These are phyloP conservation scores for Sporothrix phasma DNA, from an alignment of 2,329 filamentous ascomycete species.

Conservation along the genomic window DNA sequence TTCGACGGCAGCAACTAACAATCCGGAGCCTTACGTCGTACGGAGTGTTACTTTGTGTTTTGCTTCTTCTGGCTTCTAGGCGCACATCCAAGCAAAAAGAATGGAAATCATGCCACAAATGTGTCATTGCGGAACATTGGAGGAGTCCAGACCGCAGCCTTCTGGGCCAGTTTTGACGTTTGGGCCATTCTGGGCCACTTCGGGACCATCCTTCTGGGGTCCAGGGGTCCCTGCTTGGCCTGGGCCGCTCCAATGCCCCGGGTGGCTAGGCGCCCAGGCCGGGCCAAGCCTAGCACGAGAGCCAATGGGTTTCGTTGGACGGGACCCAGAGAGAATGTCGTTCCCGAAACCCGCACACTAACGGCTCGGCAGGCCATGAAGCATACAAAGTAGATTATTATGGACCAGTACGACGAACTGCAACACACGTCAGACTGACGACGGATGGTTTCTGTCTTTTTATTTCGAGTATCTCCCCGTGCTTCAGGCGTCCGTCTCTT, in stretches of 20 bases:
- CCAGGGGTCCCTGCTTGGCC: too few relatives aligned
- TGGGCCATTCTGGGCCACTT: too few relatives aligned
- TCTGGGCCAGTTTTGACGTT: not conserved
- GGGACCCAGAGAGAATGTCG: not conserved
- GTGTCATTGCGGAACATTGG: not conserved
- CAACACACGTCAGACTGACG: not conserved
- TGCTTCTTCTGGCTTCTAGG: too few relatives aligned
- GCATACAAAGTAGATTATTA: too few relatives aligned
- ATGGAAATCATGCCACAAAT: constrained; percentile 3
- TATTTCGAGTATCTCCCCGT: too few relatives aligned
- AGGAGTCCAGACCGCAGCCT: constrained; percentile 5
- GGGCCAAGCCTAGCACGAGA: not conserved
- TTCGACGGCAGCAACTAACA: too few relatives aligned
- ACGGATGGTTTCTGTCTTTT: too few relatives aligned
- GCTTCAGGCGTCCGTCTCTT: too few relatives aligned
- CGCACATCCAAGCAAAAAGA: not conserved
- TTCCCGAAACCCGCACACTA: not conserved
- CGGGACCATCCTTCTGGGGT: not conserved
- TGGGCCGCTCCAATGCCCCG: not conserved
- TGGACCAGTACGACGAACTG: too few relatives aligned
- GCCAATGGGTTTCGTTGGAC: too few relatives aligned
- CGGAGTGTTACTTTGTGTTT: too few relatives aligned
- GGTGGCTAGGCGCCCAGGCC: not conserved
- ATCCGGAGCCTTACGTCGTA: too few relatives aligned
- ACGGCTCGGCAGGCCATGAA: not conserved